Conservation (phyloP, 176 grass and related monocot genomes). For the Neostapfia colusana region DNA sequence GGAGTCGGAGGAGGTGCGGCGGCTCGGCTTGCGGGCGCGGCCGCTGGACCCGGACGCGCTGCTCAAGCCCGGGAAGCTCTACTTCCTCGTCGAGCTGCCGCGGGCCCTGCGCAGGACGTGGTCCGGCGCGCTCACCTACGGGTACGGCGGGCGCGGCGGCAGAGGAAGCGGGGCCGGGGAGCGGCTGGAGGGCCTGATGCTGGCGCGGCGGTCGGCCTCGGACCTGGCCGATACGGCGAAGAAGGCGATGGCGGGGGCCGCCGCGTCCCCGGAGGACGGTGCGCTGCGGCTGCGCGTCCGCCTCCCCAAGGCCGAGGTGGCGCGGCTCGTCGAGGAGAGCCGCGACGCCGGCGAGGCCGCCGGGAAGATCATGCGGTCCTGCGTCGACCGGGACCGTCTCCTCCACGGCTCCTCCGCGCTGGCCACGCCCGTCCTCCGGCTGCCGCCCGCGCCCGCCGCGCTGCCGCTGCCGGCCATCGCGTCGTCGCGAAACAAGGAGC, state of each 20-base stretch:
- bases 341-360: slow-evolving; percentile 57
- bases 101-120: slow-evolving; percentile 38
- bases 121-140: slow-evolving; percentile 57
- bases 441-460: neutral
- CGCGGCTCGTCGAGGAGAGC: slow-evolving; percentile 67
- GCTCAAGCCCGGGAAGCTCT: slow-evolving; percentile 69
- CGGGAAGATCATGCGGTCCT: slow-evolving; percentile 76
- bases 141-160: slow-evolving; percentile 1
- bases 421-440: neutral
- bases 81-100: slow-evolving; percentile 70
- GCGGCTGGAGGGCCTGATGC: slow-evolving; percentile 66
- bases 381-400: slow-evolving; percentile 29
- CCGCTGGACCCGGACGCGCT: slow-evolving; percentile 57
- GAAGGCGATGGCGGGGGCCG: neutral
- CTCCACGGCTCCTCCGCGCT: no score
- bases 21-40: slow-evolving; percentile 50
- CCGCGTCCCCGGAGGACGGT: slow-evolving; percentile 6
- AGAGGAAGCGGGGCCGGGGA: slow-evolving; percentile 33
- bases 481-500: neutral
- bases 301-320: slow-evolving; percentile 67
- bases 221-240: slow-evolving; percentile 35
- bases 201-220: slow-evolving; percentile 55
- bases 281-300: slow-evolving; percentile 49
- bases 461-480: neutral
- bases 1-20: slow-evolving; percentile 67